phyloP scores from a whole-genome alignment of 768 basidiomycete genomes.

The Mycena vulgaris region DNA sequence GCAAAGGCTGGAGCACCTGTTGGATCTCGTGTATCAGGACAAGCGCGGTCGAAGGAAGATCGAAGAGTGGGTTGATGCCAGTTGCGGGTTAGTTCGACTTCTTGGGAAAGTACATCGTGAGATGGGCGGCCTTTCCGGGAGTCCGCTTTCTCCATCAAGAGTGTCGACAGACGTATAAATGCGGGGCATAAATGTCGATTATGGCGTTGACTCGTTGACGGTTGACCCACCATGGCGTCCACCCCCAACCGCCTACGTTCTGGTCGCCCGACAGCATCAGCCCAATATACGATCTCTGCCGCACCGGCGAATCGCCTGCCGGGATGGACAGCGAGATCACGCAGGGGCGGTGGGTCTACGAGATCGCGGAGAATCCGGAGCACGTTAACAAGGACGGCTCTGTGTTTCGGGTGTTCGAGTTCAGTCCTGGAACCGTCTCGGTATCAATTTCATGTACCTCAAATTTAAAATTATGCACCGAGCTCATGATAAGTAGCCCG shows the following conservation, averaged over 20 bases:
- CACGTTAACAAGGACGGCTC: constrained; percentile 20
- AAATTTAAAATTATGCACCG: constrained; percentile 30
- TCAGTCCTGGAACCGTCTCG: constrained; percentile 29
- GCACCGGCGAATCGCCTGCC: constrained; percentile 18
- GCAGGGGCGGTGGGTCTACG: constrained; percentile 29
- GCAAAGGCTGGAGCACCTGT: too few species aligned
- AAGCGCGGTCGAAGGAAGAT: too few species aligned
- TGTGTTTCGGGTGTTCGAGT: constrained; percentile 23
- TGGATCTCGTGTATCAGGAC: too few species aligned
- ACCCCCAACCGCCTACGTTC: constrained; percentile 3
- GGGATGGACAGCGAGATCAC: constrained; percentile 28
- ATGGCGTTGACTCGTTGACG: too few species aligned
- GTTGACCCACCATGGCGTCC: neutral
- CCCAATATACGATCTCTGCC: constrained; percentile 18
- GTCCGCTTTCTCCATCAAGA: too few species aligned
- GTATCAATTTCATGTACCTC: constrained; percentile 1
- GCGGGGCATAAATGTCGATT: neutral
- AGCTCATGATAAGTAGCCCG: too few species aligned
- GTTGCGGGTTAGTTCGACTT: too few species aligned
- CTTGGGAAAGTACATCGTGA: too few species aligned
- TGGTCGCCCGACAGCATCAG: constrained; percentile 17
- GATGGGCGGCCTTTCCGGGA: too few species aligned
- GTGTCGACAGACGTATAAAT: neutral
- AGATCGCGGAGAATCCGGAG: constrained; percentile 23
- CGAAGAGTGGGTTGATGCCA: too few species aligned